Evolutionary conservation across 1,284 basidiomycete species (phyloP).

Genomic region (Boletus mariae): DNA sequence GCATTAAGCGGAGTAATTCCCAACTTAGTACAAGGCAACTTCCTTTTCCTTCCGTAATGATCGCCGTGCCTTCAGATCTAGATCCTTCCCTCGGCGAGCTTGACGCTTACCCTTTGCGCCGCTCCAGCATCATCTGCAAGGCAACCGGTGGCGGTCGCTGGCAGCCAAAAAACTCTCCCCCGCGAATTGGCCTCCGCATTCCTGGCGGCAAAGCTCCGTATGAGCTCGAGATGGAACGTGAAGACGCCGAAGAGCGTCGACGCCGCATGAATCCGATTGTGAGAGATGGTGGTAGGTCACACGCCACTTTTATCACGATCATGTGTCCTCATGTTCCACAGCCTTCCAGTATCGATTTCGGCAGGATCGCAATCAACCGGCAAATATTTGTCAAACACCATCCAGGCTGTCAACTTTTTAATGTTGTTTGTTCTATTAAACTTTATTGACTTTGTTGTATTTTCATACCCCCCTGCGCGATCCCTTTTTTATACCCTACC

Average conservation of each 20-base stretch:
- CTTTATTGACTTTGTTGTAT: constrained; percentile 31
- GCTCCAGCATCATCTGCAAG: constrained; percentile 65
- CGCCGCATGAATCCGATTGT: constrained; percentile 58
- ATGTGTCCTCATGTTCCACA: constrained; percentile 20
- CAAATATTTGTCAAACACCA: constrained; percentile 28
- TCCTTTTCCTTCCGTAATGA: constrained; percentile 39
- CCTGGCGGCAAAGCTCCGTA: constrained; percentile 62
- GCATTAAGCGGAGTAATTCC: constrained; percentile 31
- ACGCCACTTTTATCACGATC: background rate
- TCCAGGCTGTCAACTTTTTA: constrained; percentile 55
- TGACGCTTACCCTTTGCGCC: constrained; percentile 63
- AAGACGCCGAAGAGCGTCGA: constrained; percentile 49
- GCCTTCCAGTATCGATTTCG: constrained; percentile 62
- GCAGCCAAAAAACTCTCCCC: constrained; percentile 56
- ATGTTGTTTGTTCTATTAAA: constrained; percentile 10
- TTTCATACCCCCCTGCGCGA: constrained; percentile 18
- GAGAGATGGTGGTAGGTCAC: constrained; percentile 50
- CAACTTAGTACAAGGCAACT: constrained; percentile 25
- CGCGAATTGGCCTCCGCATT: constrained; percentile 48
- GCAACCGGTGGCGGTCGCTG: constrained; percentile 72
- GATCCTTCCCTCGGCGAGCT: constrained; percentile 54
- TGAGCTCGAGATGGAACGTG: constrained; percentile 62
- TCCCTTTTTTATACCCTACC: constrained; percentile 20
- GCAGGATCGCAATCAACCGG: constrained; percentile 43
- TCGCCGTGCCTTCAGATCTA: constrained; percentile 26